A percentile compares a stretch with the other conserved stretches of the same genome.
phyloP scores from a whole-genome alignment of 768 basidiomycete species.

The Nevesoporus exiguus region DNA sequence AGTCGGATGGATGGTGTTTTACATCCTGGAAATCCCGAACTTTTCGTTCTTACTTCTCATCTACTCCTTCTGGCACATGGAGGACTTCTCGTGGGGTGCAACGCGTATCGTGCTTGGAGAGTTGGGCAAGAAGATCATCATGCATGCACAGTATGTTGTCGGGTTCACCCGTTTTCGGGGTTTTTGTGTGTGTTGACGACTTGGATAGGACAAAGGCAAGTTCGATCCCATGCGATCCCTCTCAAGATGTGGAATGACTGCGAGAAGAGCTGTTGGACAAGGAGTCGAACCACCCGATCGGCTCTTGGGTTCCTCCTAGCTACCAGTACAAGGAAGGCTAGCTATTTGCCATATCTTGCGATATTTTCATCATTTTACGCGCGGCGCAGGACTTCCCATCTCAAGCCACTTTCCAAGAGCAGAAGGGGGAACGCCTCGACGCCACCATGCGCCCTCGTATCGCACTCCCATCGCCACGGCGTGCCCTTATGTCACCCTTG shows the following conservation, averaged over 20 bases:
- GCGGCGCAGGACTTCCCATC: too few relatives aligned
- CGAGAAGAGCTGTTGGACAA: conserved; percentile 98
- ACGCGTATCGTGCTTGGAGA: conserved; percentile 93
- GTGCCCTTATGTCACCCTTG: too few relatives aligned
- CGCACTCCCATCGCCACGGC: too few relatives aligned
- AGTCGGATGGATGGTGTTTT: conserved; percentile 97
- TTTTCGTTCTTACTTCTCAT: conserved; percentile 93
- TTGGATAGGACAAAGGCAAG: conserved; percentile 90
- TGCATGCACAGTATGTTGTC: conserved; percentile 75
- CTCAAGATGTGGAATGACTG: conserved; percentile 97
- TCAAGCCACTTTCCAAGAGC: too few relatives aligned
- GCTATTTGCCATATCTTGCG: conserved; percentile 69
- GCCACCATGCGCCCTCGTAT: too few relatives aligned
- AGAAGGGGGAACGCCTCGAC: too few relatives aligned
- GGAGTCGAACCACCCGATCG: conserved; percentile 93
- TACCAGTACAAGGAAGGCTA: conserved; percentile 72
- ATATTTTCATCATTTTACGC: conserved; percentile 81
- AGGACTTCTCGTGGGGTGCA: conserved; percentile 95
- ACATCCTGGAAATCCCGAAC: conserved; percentile 88
- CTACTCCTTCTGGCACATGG: conserved; percentile 98
- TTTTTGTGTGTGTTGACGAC: conserved; percentile 7
- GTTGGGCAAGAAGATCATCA: conserved; percentile 90
- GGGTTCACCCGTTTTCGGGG: neutral
- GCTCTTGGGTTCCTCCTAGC: conserved; percentile 83
- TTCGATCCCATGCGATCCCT: conserved; percentile 94